These are phyloP conservation scores for Fusarium burgessii DNA, from an alignment of 2,329 filamentous ascomycete species.

Conservation along the genomic window DNA sequence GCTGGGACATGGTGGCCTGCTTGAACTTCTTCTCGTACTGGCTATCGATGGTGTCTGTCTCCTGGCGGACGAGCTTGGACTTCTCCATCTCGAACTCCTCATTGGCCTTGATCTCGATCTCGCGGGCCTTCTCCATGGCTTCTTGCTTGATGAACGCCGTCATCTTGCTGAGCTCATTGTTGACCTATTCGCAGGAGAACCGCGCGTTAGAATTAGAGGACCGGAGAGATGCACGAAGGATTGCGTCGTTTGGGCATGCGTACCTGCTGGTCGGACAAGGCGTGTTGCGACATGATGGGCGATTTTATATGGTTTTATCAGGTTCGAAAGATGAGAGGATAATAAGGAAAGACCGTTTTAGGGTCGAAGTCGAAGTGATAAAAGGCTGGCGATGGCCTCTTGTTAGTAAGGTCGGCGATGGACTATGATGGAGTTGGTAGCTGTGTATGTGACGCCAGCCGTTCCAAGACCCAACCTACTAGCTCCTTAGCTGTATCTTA, in stretches of 20 bases:
- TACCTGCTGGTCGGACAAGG: slow-evolving; percentile 98
- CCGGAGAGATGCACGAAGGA: slow-evolving; percentile 26
- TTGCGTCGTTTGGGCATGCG: slow-evolving; percentile 44
- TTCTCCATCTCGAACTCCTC: slow-evolving; percentile 99
- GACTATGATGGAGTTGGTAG: slow-evolving; percentile 43
- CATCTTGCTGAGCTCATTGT: slow-evolving; percentile 99
- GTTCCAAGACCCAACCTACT: slow-evolving; percentile 19
- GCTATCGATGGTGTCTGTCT: slow-evolving; percentile 91
- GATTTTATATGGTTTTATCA: slow-evolving; percentile 26
- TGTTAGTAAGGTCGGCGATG: slow-evolving; percentile 29
- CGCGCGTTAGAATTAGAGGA: slow-evolving; percentile 30
- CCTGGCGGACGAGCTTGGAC: slow-evolving; percentile 96
- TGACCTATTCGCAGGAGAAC: slow-evolving; percentile 71
- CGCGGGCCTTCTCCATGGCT: slow-evolving; percentile 94
- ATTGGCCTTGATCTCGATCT: slow-evolving; percentile 98
- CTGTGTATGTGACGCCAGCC: slow-evolving; percentile 47
- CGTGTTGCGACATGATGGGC: slow-evolving; percentile 90
- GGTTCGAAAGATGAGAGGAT: slow-evolving; percentile 18
- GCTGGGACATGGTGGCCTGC: slow-evolving; percentile 97
- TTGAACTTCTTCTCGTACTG: slow-evolving; percentile 99
- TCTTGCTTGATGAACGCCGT: slow-evolving; percentile 99
- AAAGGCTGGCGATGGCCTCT: slow-evolving; percentile 41
- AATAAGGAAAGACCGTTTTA: slow-evolving; percentile 3
- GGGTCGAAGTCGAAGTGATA: slow-evolving; percentile 20
- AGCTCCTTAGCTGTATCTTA: slow-evolving; percentile 28